Conservation (phyloP, 805 yeast genomes). For the Sugiyamaella lignohabitans region DNA sequence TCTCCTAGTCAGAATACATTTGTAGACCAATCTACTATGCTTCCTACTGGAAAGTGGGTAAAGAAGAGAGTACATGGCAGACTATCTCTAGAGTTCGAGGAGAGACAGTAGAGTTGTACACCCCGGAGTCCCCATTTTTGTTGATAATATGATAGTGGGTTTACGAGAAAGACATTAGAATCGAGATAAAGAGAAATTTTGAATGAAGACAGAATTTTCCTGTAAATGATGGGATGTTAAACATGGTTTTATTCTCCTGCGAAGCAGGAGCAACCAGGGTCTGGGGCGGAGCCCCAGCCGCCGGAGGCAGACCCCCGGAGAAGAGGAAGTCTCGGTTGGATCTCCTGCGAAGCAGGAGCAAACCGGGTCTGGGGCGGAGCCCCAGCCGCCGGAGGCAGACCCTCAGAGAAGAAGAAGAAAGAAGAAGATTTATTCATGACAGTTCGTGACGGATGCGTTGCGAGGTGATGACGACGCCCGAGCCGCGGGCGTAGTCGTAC, state of each 20-base stretch:
- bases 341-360: too few species aligned
- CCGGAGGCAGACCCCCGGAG: too few species aligned
- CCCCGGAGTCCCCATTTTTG: constrained; percentile 5
- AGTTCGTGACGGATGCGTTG: not conserved
- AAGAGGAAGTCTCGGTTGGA: too few species aligned
- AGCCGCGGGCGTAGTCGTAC: constrained; percentile 4
- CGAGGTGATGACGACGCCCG: constrained; percentile 1
- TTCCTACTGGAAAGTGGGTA: constrained; percentile 19
- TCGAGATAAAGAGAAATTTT: too few species aligned
- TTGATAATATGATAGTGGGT: constrained; percentile 1
- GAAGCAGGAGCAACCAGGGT: too few species aligned
- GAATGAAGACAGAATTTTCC: too few species aligned
- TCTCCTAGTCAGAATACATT: constrained; percentile 7
- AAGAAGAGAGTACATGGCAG: constrained; percentile 3
- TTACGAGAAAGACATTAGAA: constrained; percentile 1
- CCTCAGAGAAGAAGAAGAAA: not conserved
- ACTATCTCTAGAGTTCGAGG: constrained; percentile 1
- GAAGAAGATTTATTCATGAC: not conserved
- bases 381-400: not conserved
- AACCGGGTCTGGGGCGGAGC: not conserved
- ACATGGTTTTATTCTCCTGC: too few species aligned
- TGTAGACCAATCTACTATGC: constrained; percentile 19
- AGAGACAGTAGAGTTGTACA: constrained; percentile 1
- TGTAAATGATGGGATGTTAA: too few species aligned
- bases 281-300: too few species aligned